A percentile compares a stretch with the other conserved stretches of the same genome.
Evolutionary conservation across 345 rosid species (phyloP).

Genomic region (Hibiscus trionum): DNA sequence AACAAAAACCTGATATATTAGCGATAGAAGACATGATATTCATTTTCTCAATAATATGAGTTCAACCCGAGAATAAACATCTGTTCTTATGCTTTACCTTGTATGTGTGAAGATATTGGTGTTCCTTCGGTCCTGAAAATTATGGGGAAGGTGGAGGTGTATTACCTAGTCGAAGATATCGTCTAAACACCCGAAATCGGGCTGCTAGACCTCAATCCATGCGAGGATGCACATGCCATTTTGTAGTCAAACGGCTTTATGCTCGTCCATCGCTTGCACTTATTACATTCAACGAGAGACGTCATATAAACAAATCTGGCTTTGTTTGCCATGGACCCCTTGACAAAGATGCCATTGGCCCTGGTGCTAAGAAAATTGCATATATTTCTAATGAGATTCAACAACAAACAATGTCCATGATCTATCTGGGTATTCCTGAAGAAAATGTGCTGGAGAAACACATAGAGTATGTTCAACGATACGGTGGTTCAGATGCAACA

Average conservation of each 20-base stretch:
- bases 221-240: slow-evolving; percentile 91
- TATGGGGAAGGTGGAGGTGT: slow-evolving; percentile 90
- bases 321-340: slow-evolving; percentile 91
- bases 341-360: slow-evolving; percentile 93
- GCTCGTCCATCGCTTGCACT: slow-evolving; percentile 76
- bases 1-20: neutral
- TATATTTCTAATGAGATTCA: slow-evolving; percentile 80
- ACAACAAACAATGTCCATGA: slow-evolving; percentile 89
- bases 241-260: slow-evolving; percentile 76
- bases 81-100: neutral
- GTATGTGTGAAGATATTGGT: slow-evolving; percentile 64
- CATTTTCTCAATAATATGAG: neutral
- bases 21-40: neutral
- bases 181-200: slow-evolving; percentile 73
- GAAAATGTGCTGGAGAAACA: slow-evolving; percentile 92
- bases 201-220: slow-evolving; percentile 96
- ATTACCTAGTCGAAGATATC: slow-evolving; percentile 80
- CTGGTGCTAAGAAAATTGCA: slow-evolving; percentile 88
- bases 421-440: slow-evolving; percentile 91
- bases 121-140: slow-evolving; percentile 95
- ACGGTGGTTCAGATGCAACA: slow-evolving; percentile 68
- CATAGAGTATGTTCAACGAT: slow-evolving; percentile 84
- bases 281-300: slow-evolving; percentile 66
- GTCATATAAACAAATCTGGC: slow-evolving; percentile 82
- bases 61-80: neutral